phyloP scores from a whole-genome alignment of 2,329 filamentous ascomycete species.

The Cladorrhinum sp. region DNA sequence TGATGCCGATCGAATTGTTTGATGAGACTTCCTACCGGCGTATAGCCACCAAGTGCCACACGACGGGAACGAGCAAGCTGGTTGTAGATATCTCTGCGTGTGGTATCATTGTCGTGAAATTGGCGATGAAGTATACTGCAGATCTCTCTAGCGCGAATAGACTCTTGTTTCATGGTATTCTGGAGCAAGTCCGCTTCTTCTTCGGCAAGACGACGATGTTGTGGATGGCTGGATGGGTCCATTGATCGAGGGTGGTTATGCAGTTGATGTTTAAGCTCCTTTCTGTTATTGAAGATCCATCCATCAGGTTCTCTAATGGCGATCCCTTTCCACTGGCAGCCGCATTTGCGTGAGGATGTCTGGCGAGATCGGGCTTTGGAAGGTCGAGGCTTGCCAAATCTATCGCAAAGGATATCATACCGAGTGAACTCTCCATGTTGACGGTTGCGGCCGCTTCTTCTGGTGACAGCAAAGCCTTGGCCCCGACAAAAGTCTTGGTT shows the following conservation, averaged over 20 bases:
- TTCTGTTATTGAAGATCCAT: neutral
- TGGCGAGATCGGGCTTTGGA: neutral
- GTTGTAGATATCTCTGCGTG: neutral
- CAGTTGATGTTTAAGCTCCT: neutral
- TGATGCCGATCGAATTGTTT: neutral
- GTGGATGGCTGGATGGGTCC: neutral
- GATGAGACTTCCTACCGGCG: neutral
- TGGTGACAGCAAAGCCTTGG: neutral
- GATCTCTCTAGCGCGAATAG: neutral
- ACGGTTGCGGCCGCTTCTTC: neutral
- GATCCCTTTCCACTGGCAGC: neutral
- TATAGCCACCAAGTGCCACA: neutral
- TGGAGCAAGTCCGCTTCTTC: neutral
- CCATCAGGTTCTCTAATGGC: neutral
- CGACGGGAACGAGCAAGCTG: neutral
- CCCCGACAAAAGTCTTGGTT: no score
- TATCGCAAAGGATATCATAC: neutral
- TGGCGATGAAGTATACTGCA: neutral
- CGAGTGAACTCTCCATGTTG: neutral
- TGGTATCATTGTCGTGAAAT: neutral
- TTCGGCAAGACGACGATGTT: neutral
- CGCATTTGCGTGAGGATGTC: neutral
- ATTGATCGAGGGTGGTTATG: neutral
- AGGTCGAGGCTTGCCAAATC: neutral
- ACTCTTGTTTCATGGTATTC: neutral